Evolutionary conservation across 768 basidiomycete species (phyloP).

Genomic region (Lepiota brunneoincarnata): DNA sequence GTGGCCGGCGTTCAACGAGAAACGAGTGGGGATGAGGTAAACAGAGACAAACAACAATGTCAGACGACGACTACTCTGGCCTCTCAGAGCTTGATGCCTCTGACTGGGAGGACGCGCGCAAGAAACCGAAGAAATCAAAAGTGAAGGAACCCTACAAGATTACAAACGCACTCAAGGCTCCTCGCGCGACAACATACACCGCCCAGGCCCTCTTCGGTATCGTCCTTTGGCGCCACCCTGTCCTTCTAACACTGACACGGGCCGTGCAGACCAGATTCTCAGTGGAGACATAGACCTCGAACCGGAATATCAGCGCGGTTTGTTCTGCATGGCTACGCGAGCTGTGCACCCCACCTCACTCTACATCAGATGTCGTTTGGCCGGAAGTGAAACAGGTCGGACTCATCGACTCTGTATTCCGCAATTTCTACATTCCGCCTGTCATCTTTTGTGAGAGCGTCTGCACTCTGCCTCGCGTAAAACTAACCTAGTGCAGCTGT

Average conservation of each 20-base stretch:
- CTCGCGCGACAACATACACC: constrained; percentile 62
- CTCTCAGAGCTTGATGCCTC: background rate
- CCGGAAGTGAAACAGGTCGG: constrained; percentile 70
- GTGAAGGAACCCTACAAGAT: constrained; percentile 29
- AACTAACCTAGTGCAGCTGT: constrained; percentile 34
- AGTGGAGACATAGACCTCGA: constrained; percentile 66
- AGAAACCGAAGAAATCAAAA: constrained; percentile 11
- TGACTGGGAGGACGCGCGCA: background rate
- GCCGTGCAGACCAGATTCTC: constrained; percentile 55
- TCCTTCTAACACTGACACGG: background rate
- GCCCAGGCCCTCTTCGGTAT: constrained; percentile 58
- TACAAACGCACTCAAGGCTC: constrained; percentile 47
- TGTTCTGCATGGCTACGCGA: constrained; percentile 7
- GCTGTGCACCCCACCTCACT: background rate
- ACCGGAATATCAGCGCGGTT: constrained; percentile 79
- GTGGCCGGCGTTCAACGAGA: background rate
- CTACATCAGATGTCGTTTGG: constrained; percentile 69
- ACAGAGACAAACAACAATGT: constrained; percentile 17
- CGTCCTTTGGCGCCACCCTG: constrained; percentile 28
- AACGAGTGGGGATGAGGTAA: constrained; percentile 10
- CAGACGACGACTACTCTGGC: background rate
- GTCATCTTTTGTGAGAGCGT: constrained; percentile 59
- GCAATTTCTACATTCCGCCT: constrained; percentile 65
- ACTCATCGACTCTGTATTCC: constrained; percentile 74
- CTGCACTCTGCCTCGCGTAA: background rate